Evolutionary conservation across 495 filamentous ascomycete species (phyloP).

Genomic region (Penicillium paxilli): DNA sequence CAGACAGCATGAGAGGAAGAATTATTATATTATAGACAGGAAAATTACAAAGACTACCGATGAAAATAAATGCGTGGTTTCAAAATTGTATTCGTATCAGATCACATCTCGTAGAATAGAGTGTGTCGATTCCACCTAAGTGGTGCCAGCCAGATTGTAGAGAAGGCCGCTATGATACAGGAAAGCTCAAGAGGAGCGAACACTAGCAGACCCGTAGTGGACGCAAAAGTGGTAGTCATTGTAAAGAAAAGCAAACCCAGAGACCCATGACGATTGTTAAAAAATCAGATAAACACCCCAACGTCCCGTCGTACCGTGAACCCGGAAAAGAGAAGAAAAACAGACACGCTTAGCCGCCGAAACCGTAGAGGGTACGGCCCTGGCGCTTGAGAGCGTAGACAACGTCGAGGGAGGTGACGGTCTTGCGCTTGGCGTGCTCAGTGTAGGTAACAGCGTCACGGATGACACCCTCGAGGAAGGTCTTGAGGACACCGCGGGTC

Average conservation of each 20-base stretch:
- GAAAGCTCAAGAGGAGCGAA: constrained; percentile 43
- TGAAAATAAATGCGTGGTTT: constrained; percentile 16
- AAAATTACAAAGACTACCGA: not conserved
- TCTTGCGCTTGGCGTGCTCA: constrained; percentile 98
- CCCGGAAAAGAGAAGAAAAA: constrained; percentile 41
- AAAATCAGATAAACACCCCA: constrained; percentile 52
- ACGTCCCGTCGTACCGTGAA: constrained; percentile 53
- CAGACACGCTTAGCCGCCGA: constrained; percentile 81
- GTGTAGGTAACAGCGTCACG: constrained; percentile 99
- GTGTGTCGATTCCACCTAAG: constrained; percentile 31
- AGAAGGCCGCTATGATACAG: constrained; percentile 52
- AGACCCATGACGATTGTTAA: constrained; percentile 50
- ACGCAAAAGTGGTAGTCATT: constrained; percentile 45
- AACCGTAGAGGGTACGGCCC: constrained; percentile 97
- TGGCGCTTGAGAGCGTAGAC: constrained; percentile 97
- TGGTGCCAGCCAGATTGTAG: constrained; percentile 44
- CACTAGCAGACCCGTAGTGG: constrained; percentile 48
- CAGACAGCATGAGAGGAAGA: too few relatives aligned
- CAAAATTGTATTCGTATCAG: constrained; percentile 46
- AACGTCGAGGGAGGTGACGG: constrained; percentile 94
- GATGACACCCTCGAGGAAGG: constrained; percentile 99
- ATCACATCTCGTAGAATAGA: constrained; percentile 24
- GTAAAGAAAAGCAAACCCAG: constrained; percentile 49
- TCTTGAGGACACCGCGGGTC: constrained; percentile 99
- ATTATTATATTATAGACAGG: too few relatives aligned